Conservation (phyloP, 2,329 filamentous ascomycete genomes). For the Colletotrichum cereale region DNA sequence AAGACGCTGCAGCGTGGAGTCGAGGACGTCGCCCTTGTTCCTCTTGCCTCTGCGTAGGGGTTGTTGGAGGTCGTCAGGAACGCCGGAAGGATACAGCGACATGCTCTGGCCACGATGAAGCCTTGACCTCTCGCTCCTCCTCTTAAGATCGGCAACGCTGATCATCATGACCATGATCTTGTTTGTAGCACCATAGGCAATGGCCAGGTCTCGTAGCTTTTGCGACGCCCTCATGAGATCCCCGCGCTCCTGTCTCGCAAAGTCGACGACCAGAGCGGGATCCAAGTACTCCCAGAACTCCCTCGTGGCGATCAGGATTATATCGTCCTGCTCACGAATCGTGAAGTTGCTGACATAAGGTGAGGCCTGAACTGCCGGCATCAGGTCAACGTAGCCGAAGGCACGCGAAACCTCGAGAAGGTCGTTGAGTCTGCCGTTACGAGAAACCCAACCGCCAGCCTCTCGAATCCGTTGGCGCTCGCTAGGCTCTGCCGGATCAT, state of each 20-base stretch:
- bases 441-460: constrained; percentile 94
- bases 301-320: constrained; percentile 89
- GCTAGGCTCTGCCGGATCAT: constrained; percentile 87
- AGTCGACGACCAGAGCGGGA: constrained; percentile 90
- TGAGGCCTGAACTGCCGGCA: constrained; percentile 92
- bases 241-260: constrained; percentile 85
- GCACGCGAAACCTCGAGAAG: constrained; percentile 90
- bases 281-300: constrained; percentile 97
- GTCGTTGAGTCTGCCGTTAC: constrained; percentile 94
- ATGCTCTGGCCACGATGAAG: constrained; percentile 83
- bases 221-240: constrained; percentile 97
- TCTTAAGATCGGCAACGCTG: constrained; percentile 90
- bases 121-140: constrained; percentile 80
- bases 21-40: constrained; percentile 74
- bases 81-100: constrained; percentile 83
- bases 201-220: constrained; percentile 93
- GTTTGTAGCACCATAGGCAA: constrained; percentile 91
- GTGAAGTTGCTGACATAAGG: constrained; percentile 84
- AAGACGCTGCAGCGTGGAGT: constrained; percentile 88
- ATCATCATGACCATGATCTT: constrained; percentile 99
- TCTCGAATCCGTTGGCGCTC: constrained; percentile 93
- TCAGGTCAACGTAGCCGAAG: constrained; percentile 93
- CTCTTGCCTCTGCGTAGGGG: constrained; percentile 75
- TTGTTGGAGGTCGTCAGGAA: constrained; percentile 77
- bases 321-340: constrained; percentile 90